These are phyloP conservation scores for Diaporthe velutina DNA, from an alignment of 2,329 filamentous ascomycete species.

Conservation along the genomic window DNA sequence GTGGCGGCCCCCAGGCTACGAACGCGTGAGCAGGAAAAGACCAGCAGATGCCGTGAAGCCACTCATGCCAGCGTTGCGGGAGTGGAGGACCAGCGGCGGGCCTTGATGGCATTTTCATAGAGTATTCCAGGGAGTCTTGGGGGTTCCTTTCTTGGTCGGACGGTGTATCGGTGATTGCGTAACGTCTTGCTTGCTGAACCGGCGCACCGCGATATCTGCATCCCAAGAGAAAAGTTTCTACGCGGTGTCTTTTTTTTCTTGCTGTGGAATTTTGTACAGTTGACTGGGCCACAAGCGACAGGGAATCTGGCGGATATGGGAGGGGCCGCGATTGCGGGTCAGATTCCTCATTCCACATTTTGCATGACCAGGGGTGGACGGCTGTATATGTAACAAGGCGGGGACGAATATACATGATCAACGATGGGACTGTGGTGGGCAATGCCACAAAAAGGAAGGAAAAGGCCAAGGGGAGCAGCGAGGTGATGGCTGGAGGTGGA, in stretches of 20 bases:
- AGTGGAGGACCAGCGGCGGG: conserved; percentile 26
- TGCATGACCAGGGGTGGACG: conserved; percentile 34
- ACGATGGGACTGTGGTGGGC: conserved; percentile 30
- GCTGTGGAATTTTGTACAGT: conserved; percentile 27
- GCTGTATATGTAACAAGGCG: conserved; percentile 38
- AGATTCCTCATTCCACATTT: conserved; percentile 30
- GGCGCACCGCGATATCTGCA: conserved; percentile 40
- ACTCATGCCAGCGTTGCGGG: conserved; percentile 1
- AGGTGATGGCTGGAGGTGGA: background rate
- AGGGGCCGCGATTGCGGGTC: conserved; percentile 25
- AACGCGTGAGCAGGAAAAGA: conserved; percentile 58
- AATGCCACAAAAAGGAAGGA: conserved; percentile 29
- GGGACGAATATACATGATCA: conserved; percentile 37
- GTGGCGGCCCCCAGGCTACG: conserved; percentile 68
- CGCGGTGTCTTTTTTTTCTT: conserved; percentile 33
- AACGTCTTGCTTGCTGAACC: conserved; percentile 38
- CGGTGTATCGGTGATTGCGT: conserved; percentile 38
- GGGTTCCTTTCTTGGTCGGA: conserved; percentile 39
- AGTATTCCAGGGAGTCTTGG: conserved; percentile 39
- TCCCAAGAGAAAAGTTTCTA: conserved; percentile 37
- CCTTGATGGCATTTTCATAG: conserved; percentile 34
- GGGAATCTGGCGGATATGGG: conserved; percentile 8
- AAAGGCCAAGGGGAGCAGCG: background rate
- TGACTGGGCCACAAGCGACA: conserved; percentile 16
- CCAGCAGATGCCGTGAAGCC: conserved; percentile 8